Base-by-base conservation (phyloP, 805 yeast genomes). In the Candida ponderosae region DNA sequence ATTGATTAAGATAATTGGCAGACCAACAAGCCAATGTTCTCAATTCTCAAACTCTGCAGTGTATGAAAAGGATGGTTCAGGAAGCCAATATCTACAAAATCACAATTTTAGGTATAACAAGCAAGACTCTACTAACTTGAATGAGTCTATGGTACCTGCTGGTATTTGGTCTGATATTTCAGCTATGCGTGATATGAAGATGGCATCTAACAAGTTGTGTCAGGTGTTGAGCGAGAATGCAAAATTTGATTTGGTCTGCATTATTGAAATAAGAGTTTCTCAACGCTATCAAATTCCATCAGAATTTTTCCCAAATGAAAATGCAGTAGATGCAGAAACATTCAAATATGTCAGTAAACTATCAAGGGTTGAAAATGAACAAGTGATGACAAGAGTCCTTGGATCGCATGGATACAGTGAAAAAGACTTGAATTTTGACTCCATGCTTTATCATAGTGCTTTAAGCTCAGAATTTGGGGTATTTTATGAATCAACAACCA, bases 51-150 rank as follows among this genome's bases (percentile, higher is more conserved):
- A n/a, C 1, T 39, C 35, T 18, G 62, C 74, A 2, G 68, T 75
- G 1, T 76, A 73, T 52, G 84, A 77, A 45, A 70, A 68, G 41
- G 83, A 78, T 56, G 82, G 82, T 0, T 73, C 81, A 6, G 84
- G 83, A 14, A 68, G 70, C 14, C 71, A 79, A n/a, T 78, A 76
- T 45, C 60, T 66, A 4, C 78, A 65, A 38, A 71, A 71, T 44
- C 61, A 62, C 33, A 66, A 61, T 39, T 64, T 74, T 37, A 57
- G 70, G 40, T 66, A 68, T 11, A 9, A 21, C 11, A 60, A 62
- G 36, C 53, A 47, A 18, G 53, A 50, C 24, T 34, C 48, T 1
- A 46, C 28, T 4, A 32, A 29, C 5, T 37, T 8, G 36, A 46
- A 47, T 18, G 60, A 54, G 1, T 48, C 50, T 26, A 34, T 51